Percentiles rank a stretch among this genome's conserved stretches.
Evolutionary conservation across 2,329 filamentous ascomycete species (phyloP).

Genomic region (Lecanoromycetidae sp.): DNA sequence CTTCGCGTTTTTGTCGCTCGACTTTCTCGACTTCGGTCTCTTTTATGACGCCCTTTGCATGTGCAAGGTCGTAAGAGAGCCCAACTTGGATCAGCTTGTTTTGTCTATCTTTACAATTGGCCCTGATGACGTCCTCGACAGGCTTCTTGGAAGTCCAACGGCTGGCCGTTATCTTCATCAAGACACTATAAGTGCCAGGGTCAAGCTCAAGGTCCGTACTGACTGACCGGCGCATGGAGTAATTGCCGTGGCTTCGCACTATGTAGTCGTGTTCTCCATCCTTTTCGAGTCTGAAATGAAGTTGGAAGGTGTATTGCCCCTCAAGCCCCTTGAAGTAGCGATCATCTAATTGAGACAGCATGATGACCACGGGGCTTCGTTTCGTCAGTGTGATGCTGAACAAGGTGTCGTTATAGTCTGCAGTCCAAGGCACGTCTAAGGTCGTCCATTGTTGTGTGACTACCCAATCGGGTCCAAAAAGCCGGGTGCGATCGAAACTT

Average conservation of each 20-base stretch:
- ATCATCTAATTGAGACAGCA: slow-evolving; percentile 47
- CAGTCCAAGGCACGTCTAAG: slow-evolving; percentile 47
- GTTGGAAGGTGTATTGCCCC: slow-evolving; percentile 44
- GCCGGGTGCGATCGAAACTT: slow-evolving; percentile 47
- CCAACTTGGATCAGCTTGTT: slow-evolving; percentile 54
- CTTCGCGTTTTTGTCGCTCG: slow-evolving; percentile 33
- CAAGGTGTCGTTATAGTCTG: slow-evolving; percentile 49
- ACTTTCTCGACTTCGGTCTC: slow-evolving; percentile 28
- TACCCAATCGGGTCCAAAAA: slow-evolving; percentile 49
- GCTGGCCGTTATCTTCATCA: slow-evolving; percentile 61
- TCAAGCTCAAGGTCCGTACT: slow-evolving; percentile 66
- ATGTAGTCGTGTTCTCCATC: slow-evolving; percentile 49
- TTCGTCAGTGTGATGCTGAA: slow-evolving; percentile 44
- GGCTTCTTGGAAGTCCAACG: slow-evolving; percentile 39
- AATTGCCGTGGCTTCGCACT: slow-evolving; percentile 43
- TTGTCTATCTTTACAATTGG: slow-evolving; percentile 48
- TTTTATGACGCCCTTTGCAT: slow-evolving; percentile 31
- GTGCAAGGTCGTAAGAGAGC: slow-evolving; percentile 35
- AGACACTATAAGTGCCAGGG: slow-evolving; percentile 60
- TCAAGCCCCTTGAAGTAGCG: slow-evolving; percentile 48
- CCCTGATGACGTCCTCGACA: slow-evolving; percentile 53
- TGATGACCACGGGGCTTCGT: slow-evolving; percentile 43
- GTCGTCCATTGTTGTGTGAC: slow-evolving; percentile 51
- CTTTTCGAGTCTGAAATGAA: slow-evolving; percentile 49
- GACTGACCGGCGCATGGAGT: slow-evolving; percentile 59